Conservation (phyloP, 805 yeast species). For the Pichia eremophila region DNA sequence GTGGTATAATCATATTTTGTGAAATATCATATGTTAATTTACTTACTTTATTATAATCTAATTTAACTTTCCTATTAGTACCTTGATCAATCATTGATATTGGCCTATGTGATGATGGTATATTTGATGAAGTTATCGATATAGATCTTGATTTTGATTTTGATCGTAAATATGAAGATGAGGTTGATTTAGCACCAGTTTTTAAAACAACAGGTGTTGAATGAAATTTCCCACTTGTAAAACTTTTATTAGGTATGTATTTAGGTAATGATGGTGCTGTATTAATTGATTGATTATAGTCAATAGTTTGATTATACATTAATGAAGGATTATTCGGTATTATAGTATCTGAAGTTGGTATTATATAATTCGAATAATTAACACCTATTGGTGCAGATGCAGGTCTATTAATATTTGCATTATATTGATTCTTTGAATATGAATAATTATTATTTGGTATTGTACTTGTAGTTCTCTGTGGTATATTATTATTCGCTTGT, state of each 20-base stretch:
- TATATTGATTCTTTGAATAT: too few relatives aligned
- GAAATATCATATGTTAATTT: slow-evolving; percentile 19
- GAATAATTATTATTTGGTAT: not conserved
- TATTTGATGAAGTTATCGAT: not conserved
- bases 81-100: slow-evolving; percentile 2
- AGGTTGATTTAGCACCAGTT: not conserved
- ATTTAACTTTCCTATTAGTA: slow-evolving; percentile 1
- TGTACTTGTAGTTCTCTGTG: not conserved
- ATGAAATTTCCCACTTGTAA: too few relatives aligned
- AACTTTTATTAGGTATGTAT: too few relatives aligned
- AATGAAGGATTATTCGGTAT: too few relatives aligned
- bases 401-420: too few relatives aligned
- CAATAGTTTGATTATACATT: too few relatives aligned
- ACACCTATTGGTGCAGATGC: too few relatives aligned
- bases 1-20: slow-evolving; percentile 21
- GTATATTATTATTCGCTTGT: not conserved
- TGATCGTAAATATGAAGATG: not conserved
- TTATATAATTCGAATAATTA: too few relatives aligned
- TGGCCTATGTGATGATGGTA: not conserved
- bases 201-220: not conserved
- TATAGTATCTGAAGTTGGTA: too few relatives aligned
- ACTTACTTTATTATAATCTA: slow-evolving; percentile 14
- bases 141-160: not conserved
- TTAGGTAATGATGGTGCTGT: too few relatives aligned
- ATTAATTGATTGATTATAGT: too few relatives aligned